Evolutionary conservation across 208 protist genomes (phyloP), one percentile per base, ranked within the genome.

Genomic region (Angomonas desouzai): DNA sequence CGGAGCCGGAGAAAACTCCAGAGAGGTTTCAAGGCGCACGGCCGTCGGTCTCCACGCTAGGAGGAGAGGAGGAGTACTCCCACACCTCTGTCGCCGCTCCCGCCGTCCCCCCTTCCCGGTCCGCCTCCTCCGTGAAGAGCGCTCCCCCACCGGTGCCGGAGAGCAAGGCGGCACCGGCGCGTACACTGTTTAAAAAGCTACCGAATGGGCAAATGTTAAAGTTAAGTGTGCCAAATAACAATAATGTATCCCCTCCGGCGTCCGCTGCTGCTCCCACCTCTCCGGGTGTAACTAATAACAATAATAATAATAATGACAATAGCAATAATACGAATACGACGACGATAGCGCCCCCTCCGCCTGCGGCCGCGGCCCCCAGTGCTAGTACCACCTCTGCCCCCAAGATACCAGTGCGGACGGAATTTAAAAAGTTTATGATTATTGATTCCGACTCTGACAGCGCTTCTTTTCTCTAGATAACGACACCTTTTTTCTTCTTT

Each of bases 341-440:
- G n/a, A 1, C n/a, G 10, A 34, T 61, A 9, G 53, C 64, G 11
- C 28, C 38, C 9, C 30, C 34, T 28, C 48, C 49, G 10, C n/a
- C 65, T 27, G 48, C 29, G 1, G 27, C 55, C 10, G 38, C 48
- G 27, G 36, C 45, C 6, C 33, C 43, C 10, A 40, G 0, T n/a
- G n/a, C 34, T 30, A 30, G 18, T 40, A 40, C 36, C 36, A 40
- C 9, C 9, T 51, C 45, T 51, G 45, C n/a, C 9, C 45, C 45
- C 20, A 48, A 62, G 40, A 27, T 48, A 28, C 13, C 32, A 23
- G 32, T 45, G 3, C 57, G 70, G 4, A 6, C 58, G 1, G 68
- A 76, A 64, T 77, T 89, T 25, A 67, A 70, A 45, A 62, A 64
- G 18, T 81, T 89, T 48, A 6, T 85, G n/a, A 85, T 89, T 13